These are phyloP conservation scores for Rhynchospora breviuscula DNA, from an alignment of 176 grass and related monocot species.

Conservation along the genomic window DNA sequence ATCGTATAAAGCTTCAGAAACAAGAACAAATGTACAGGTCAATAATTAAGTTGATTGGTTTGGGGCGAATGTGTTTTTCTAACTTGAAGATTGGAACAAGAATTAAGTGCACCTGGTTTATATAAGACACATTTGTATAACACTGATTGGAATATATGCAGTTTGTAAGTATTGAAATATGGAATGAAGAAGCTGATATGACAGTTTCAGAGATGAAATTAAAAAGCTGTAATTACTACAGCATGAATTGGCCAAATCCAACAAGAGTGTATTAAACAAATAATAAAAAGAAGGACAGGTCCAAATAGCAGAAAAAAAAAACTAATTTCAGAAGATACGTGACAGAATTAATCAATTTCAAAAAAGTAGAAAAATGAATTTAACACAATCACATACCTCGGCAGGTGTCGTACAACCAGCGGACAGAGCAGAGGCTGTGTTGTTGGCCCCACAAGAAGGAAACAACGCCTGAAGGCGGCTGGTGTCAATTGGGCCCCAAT, in stretches of 20 bases:
- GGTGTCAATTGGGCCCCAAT: conserved; percentile 37
- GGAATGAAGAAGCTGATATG: background rate
- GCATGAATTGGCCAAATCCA: background rate
- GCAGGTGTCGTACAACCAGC: conserved; percentile 16
- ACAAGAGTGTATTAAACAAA: background rate
- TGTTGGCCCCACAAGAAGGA: conserved; percentile 28
- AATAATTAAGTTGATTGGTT: background rate
- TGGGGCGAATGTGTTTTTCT: background rate
- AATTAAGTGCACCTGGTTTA: background rate
- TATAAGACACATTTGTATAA: background rate
- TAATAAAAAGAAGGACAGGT: too few relatives aligned
- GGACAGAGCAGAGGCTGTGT: conserved; percentile 20
- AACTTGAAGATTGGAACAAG: background rate
- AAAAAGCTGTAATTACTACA: background rate
- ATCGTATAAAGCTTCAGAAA: background rate
- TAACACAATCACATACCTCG: too few relatives aligned
- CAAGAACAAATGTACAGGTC: background rate
- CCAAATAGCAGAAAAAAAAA: too few relatives aligned
- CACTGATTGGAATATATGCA: background rate
- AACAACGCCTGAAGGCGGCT: conserved; percentile 34
- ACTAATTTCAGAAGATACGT: background rate
- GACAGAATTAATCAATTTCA: background rate
- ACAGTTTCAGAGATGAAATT: background rate
- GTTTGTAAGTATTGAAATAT: background rate
- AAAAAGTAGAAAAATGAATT: too few relatives aligned